Conservation (phyloP, 495 filamentous ascomycete species). For the Aspergillus asperescens region DNA sequence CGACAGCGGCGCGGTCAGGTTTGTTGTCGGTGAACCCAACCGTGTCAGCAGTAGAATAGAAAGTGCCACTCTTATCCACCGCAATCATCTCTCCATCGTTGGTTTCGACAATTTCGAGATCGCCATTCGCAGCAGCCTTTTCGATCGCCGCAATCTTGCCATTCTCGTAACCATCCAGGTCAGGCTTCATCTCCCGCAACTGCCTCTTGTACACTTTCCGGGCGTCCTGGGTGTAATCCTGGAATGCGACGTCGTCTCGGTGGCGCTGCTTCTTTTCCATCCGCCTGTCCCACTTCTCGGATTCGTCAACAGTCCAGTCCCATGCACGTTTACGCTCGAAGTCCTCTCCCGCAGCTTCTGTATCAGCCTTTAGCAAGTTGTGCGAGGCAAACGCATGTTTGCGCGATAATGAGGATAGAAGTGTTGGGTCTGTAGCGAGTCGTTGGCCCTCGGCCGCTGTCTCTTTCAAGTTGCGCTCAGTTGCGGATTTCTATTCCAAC, state of each 20-base stretch:
- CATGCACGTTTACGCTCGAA: constrained; percentile 97
- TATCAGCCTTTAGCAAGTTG: constrained; percentile 89
- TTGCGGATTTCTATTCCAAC: constrained; percentile 56
- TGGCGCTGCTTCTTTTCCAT: constrained; percentile 79
- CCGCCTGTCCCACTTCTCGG: constrained; percentile 86
- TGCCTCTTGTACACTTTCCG: constrained; percentile 92
- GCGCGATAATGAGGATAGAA: constrained; percentile 66
- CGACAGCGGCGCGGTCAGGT: constrained; percentile 84
- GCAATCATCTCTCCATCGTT: constrained; percentile 91
- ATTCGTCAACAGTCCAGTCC: constrained; percentile 97
- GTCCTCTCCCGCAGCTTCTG: constrained; percentile 77
- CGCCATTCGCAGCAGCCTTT: constrained; percentile 70
- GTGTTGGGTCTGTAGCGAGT: constrained; percentile 65
- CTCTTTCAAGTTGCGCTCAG: constrained; percentile 75
- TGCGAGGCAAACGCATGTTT: constrained; percentile 82
- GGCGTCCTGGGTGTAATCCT: constrained; percentile 81
- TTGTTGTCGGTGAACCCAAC: constrained; percentile 78
- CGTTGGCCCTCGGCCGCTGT: constrained; percentile 78
- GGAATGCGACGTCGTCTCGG: constrained; percentile 81
- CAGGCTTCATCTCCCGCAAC: constrained; percentile 61
- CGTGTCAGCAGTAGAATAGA: constrained; percentile 81
- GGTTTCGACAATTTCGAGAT: constrained; percentile 88
- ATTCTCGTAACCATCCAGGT: constrained; percentile 76
- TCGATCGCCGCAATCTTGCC: constrained; percentile 82
- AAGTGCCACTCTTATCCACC: constrained; percentile 81